Evolutionary conservation across 2,329 filamentous ascomycete species (phyloP), one percentile per base, ranked within the genome.

Genomic region (Cordyceps militaris): DNA sequence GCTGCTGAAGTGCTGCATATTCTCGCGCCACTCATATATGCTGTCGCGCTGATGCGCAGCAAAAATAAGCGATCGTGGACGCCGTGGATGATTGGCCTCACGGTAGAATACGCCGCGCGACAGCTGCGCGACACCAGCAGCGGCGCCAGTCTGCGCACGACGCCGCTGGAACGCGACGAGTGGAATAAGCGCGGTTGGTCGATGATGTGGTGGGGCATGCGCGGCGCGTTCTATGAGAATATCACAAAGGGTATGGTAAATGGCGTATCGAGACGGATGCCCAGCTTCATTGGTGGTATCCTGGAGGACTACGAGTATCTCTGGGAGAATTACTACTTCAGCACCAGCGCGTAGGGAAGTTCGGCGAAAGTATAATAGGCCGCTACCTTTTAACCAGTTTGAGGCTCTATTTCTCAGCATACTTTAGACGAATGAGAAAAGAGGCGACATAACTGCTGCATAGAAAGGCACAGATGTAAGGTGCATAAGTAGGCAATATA

Each of bases 241-340:
- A 80, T 97, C 60, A 96, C 91, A 49, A 89, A 89, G 72, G 82
- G 84, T 4, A 72, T 93, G 14, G 86, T 93, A 8, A 77, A 78
- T 30, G 87, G 85, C 66, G 80, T 96, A 63, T 86, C 84, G 63
- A 87, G 86, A 67, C 85, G 88, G 54, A 79, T 96, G 71, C 82
- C 95, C 48, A 85, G 88, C 63, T 83, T 99, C 69, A 79, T 96
- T 24, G 88, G 86, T 9, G 90, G 89, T 58, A 87, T 99, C 47
- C 73, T 97, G 62, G 91, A 97, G 69, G 94, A 99, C 71, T 99
- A 99, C 70, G 90, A 96, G 72, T 97, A 95, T 70, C 78, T 99
- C 32, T 99, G 94, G 94, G 91, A 97, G 73, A 92, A 95, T 66
- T 97, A 97, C 72, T 95, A 97, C 73, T 99, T 97, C 72, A 83